These are phyloP conservation scores for Pseudonectria foliicola DNA, from an alignment of 2,329 filamentous ascomycete species.

Conservation along the genomic window DNA sequence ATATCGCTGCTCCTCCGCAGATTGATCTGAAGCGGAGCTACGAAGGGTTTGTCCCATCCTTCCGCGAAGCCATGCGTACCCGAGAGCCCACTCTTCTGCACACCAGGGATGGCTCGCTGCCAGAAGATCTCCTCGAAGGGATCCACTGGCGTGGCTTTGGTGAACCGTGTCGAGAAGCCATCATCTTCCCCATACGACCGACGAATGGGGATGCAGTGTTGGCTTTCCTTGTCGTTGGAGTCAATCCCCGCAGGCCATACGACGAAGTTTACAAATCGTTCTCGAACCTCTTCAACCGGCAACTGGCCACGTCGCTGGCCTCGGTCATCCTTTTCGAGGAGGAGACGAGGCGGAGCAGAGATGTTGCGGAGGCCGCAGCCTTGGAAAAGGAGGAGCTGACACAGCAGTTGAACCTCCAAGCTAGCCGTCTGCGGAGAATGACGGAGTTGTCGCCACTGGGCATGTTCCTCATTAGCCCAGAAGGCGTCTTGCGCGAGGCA, in stretches of 20 bases:
- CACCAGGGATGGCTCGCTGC: slow-evolving; percentile 43
- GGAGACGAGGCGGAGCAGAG: slow-evolving; percentile 46
- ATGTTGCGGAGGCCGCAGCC: slow-evolving; percentile 28
- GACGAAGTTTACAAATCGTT: slow-evolving; percentile 62
- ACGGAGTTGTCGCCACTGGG: slow-evolving; percentile 30
- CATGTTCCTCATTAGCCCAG: slow-evolving; percentile 32
- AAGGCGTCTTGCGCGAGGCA: slow-evolving; percentile 34
- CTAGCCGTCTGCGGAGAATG: slow-evolving; percentile 29
- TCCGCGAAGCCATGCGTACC: slow-evolving; percentile 31
- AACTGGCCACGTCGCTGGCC: slow-evolving; percentile 53
- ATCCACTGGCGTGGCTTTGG: slow-evolving; percentile 55
- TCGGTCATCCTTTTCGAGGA: slow-evolving; percentile 60
- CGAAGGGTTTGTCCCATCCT: slow-evolving; percentile 28
- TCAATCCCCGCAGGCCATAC: slow-evolving; percentile 62
- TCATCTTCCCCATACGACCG: slow-evolving; percentile 60
- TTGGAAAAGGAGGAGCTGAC: slow-evolving; percentile 27
- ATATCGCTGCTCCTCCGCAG: slow-evolving; percentile 25
- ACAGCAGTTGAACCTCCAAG: slow-evolving; percentile 28
- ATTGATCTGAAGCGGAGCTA: slow-evolving; percentile 29
- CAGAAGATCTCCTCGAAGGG: slow-evolving; percentile 48
- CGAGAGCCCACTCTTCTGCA: slow-evolving; percentile 30
- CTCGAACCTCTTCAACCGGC: slow-evolving; percentile 37
- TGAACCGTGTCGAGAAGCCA: slow-evolving; percentile 52
- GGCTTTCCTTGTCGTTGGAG: slow-evolving; percentile 58
- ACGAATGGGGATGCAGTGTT: slow-evolving; percentile 56